Conservation (phyloP, 169 alveolate species). For the Plasmodium coatneyi region DNA sequence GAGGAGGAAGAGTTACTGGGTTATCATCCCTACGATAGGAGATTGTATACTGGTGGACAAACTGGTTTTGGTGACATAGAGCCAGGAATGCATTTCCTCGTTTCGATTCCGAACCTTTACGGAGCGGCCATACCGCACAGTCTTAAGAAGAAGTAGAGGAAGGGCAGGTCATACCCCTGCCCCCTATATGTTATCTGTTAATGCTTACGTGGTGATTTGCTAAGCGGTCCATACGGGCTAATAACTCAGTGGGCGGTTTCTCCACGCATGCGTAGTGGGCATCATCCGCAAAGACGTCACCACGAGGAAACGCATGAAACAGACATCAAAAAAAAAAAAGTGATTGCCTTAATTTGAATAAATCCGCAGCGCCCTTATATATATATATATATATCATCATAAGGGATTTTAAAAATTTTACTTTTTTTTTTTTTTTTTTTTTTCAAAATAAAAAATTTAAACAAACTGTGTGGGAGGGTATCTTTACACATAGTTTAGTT, state of each 20-base stretch:
- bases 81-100: constrained; percentile 86
- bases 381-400: not conserved
- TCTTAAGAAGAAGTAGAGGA: constrained; percentile 32
- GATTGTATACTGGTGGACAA: constrained; percentile 87
- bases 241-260: not conserved
- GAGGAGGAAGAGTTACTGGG: constrained; percentile 92
- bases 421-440: not conserved
- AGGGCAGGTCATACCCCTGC: not conserved
- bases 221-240: not conserved
- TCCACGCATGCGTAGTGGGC: not conserved
- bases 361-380: not conserved
- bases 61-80: constrained; percentile 88
- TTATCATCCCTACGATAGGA: constrained; percentile 88
- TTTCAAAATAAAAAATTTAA: not conserved
- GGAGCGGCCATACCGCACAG: constrained; percentile 82
- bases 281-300: not conserved
- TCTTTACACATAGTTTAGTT: not conserved
- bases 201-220: not conserved
- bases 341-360: not conserved
- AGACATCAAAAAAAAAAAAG: not conserved
- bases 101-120: constrained; percentile 82
- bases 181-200: not conserved
- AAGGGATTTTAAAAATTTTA: not conserved
- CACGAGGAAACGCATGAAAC: not conserved
- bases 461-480: not conserved